These are phyloP conservation scores for Aspergillus awamori DNA, from an alignment of 2,329 filamentous ascomycete genomes.

Conservation along the genomic window DNA sequence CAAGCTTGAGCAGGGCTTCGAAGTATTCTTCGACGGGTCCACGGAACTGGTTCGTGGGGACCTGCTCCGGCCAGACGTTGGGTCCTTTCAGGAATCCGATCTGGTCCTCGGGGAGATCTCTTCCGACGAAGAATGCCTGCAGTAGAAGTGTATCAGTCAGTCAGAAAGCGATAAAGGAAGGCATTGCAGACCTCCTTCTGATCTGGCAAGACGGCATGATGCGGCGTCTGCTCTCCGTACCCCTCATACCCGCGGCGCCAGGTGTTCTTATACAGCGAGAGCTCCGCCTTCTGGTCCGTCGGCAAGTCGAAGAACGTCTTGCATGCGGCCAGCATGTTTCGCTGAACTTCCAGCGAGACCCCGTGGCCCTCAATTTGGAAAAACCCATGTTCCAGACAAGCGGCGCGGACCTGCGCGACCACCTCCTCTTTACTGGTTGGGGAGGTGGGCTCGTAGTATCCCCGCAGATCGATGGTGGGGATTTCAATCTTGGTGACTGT, in stretches of 20 bases:
- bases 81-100: conserved; percentile 27
- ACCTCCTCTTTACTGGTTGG: conserved; percentile 17
- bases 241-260: conserved; percentile 32
- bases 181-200: conserved; percentile 26
- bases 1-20: conserved; percentile 16
- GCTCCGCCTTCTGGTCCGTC: conserved; percentile 23
- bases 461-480: conserved; percentile 8
- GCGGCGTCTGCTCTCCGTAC: conserved; percentile 18
- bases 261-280: conserved; percentile 26
- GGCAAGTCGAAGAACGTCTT: conserved; percentile 53
- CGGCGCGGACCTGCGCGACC: conserved; percentile 44
- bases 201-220: conserved; percentile 28
- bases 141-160: no score
- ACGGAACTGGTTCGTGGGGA: conserved; percentile 34
- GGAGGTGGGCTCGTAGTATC: conserved; percentile 5
- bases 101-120: background rate
- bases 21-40: conserved; percentile 28
- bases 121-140: conserved; percentile 4
- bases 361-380: conserved; percentile 56
- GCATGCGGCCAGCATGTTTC: conserved; percentile 44
- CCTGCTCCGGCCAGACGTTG: conserved; percentile 35
- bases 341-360: conserved; percentile 45
- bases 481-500: background rate
- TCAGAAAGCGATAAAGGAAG: no score
- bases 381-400: conserved; percentile 54